Evolutionary conservation across 345 rosid genomes (phyloP).

Genomic region (Cardiospermum halicacabum): DNA sequence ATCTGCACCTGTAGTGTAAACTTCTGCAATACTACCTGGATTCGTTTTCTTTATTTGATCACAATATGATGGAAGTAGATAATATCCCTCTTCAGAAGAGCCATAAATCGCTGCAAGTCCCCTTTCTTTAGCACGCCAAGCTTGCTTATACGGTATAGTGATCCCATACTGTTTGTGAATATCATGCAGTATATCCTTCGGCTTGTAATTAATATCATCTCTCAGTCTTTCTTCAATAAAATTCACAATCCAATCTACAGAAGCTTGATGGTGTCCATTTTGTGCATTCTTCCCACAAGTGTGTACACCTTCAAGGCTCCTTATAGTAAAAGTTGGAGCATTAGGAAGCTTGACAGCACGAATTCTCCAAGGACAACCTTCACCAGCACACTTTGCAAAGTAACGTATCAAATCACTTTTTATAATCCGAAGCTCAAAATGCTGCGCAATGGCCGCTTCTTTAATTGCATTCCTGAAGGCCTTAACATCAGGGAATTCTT

Average conservation of each 20-base stretch:
- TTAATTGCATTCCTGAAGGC: slow-evolving; percentile 49
- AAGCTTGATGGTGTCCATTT: slow-evolving; percentile 57
- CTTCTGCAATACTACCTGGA: slow-evolving; percentile 46
- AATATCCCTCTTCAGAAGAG: slow-evolving; percentile 59
- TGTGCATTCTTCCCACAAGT: slow-evolving; percentile 48
- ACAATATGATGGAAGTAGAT: slow-evolving; percentile 42
- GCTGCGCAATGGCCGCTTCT: slow-evolving; percentile 54
- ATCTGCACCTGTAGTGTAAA: slow-evolving; percentile 42
- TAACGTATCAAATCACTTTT: slow-evolving; percentile 49
- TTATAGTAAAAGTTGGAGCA: slow-evolving; percentile 41
- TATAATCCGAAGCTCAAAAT: slow-evolving; percentile 50
- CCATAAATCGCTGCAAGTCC: slow-evolving; percentile 60
- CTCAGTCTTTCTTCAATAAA: slow-evolving; percentile 45
- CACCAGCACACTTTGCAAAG: slow-evolving; percentile 54
- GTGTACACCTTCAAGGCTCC: slow-evolving; percentile 49
- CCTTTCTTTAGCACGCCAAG: slow-evolving; percentile 61
- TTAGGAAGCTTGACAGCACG: slow-evolving; percentile 50
- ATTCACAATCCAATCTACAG: slow-evolving; percentile 57
- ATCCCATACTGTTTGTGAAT: slow-evolving; percentile 48
- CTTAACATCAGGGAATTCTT: slow-evolving; percentile 57
- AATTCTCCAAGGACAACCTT: slow-evolving; percentile 58
- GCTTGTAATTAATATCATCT: slow-evolving; percentile 47
- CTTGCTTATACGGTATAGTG: slow-evolving; percentile 55
- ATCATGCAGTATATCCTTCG: slow-evolving; percentile 52
- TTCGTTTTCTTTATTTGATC: slow-evolving; percentile 45